Base-by-base conservation (phyloP, 2,329 filamentous ascomycete genomes). In the Chrysosporium keratinophilum region DNA sequence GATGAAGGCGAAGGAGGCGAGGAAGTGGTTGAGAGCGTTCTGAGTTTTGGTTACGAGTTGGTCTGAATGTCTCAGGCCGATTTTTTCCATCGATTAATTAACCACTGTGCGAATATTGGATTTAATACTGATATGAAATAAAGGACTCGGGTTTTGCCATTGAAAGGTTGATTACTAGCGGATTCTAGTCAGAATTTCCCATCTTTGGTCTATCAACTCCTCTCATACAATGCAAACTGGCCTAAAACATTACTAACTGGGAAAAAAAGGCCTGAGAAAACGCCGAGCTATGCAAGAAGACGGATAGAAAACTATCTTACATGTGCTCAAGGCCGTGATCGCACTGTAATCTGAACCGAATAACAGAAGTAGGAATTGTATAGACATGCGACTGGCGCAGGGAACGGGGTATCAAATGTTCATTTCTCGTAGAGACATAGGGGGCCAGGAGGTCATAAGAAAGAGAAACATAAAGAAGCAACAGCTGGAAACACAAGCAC, bases 11-110 rank as follows among this genome's bases (percentile, higher is more conserved):
- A 68, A 66, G 47, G 62, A 63, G 54, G 62, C 66, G 20, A 65
- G 64, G 56, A 58, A 43, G 56, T 72, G 70, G 69, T 56, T 72
- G 64, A 61, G 60, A 41, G 62, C 40, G 14, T 71, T 71, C 60
- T 52, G 42, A 52, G 19, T 12, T 31, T 12, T 2, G 7, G n/a
- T n/a, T n/a, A n/a, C n/a, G n/a, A n/a, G n/a, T n/a, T n/a, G n/a
- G n/a, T n/a, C n/a, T n/a, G n/a, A n/a, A n/a, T n/a, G n/a, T n/a
- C n/a, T n/a, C n/a, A n/a, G n/a, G n/a, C n/a, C n/a, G n/a, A n/a
- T n/a, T n/a, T n/a, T n/a, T n/a, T n/a, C n/a, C n/a, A n/a, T n/a
- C n/a, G n/a, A n/a, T 12, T n/a, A 10, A 35, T 35, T 19, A 17
- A 23, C 39, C n/a, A n/a, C 9, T 45, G 42, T 45, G 39, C 39